These are phyloP conservation scores for Microdochium trichocladiopsis DNA, from an alignment of 2,329 filamentous ascomycete genomes.

Conservation along the genomic window DNA sequence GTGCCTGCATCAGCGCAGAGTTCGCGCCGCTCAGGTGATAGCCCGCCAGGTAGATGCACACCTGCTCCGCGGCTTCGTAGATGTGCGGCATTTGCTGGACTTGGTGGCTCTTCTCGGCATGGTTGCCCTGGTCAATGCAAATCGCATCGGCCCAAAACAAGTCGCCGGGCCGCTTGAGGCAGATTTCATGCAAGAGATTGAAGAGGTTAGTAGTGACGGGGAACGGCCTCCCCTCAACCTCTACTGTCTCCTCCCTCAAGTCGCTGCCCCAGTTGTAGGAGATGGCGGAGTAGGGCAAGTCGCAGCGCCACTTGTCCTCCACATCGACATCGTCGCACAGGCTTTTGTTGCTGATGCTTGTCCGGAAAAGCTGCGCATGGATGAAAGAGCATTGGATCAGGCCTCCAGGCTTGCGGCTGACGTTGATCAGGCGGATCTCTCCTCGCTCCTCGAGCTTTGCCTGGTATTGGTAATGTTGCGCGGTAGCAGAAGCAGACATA, in stretches of 20 bases:
- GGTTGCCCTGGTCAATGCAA: slow-evolving; percentile 4
- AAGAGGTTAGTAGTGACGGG: not conserved
- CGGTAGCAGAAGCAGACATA: no score
- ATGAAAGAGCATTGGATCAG: no score
- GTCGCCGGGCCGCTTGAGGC: not conserved
- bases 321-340: no score
- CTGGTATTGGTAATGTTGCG: no score
- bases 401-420: no score
- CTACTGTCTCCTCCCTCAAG: not conserved
- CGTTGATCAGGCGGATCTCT: no score
- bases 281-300: no score
- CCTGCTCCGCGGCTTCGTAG: slow-evolving; percentile 1
- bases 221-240: not conserved
- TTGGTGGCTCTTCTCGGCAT: slow-evolving; percentile 3
- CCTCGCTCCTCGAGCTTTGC: no score
- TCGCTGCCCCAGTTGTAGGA: not conserved
- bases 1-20: not conserved
- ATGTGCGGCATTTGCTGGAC: slow-evolving; percentile 4
- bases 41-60: slow-evolving; percentile 1
- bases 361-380: no score
- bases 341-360: no score
- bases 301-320: no score
- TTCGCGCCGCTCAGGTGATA: not conserved
- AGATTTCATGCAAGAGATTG: not conserved
- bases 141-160: no score